Conservation (phyloP, 148 eudicot genomes). For the Limonium bicolor region DNA sequence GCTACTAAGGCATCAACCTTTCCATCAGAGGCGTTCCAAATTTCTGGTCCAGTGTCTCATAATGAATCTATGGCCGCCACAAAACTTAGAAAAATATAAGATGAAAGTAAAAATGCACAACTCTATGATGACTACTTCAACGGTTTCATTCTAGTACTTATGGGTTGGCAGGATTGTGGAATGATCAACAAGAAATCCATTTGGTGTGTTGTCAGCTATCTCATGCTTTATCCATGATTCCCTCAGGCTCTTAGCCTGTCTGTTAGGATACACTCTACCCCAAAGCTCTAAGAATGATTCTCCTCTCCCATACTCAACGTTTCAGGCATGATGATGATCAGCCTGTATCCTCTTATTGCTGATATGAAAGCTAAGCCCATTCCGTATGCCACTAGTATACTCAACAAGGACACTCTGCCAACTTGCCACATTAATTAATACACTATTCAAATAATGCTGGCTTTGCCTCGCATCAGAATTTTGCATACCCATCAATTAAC, state of each 20-base stretch:
- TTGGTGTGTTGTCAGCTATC: conserved; percentile 50
- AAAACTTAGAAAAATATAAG: neutral
- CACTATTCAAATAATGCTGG: too few relatives aligned
- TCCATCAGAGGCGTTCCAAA: conserved; percentile 62
- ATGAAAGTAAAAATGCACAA: too few relatives aligned
- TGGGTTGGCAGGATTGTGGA: conserved; percentile 71
- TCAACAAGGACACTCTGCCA: conserved; percentile 78
- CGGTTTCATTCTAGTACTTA: too few relatives aligned
- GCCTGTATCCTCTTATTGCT: conserved; percentile 70
- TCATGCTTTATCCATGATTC: conserved; percentile 32
- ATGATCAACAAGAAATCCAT: conserved; percentile 42
- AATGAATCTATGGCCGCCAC: conserved; percentile 37
- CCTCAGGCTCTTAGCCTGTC: conserved; percentile 39
- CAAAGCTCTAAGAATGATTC: conserved; percentile 58
- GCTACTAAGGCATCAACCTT: conserved; percentile 59
- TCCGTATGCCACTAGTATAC: conserved; percentile 80
- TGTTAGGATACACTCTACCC: conserved; percentile 52
- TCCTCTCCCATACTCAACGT: conserved; percentile 49
- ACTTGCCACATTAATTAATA: too few relatives aligned
- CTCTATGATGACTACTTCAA: too few relatives aligned
- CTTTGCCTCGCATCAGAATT: too few relatives aligned
- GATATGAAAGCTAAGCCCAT: conserved; percentile 82
- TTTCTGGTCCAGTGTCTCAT: conserved; percentile 90
- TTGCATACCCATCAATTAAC: too few relatives aligned
- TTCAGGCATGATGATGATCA: conserved; percentile 51